Evolutionary conservation across 108 stramenopile species (phyloP).

Genomic region (Cyclostephanos invisitatus): DNA sequence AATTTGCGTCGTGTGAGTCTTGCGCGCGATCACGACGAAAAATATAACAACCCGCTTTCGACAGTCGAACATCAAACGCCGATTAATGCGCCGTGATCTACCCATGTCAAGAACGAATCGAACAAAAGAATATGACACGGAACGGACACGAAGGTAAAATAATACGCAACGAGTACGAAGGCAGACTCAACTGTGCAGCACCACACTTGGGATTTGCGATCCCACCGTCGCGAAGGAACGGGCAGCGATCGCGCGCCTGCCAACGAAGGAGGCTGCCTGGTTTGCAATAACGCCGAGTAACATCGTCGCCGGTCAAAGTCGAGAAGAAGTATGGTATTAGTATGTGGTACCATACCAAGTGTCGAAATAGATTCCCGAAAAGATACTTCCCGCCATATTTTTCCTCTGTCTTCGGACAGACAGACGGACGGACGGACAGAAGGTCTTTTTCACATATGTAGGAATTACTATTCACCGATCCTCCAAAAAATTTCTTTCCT

Average conservation of each 20-base stretch:
- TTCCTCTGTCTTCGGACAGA: no score
- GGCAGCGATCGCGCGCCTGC: background rate
- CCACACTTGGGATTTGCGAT: conserved; percentile 40
- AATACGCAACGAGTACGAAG: background rate
- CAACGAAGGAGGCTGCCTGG: conserved; percentile 10
- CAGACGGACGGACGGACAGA: no score
- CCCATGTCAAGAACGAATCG: background rate
- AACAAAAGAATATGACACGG: background rate
- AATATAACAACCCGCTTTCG: background rate
- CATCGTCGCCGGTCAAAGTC: background rate
- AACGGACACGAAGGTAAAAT: background rate
- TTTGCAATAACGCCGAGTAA: conserved; percentile 8
- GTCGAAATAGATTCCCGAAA: no score
- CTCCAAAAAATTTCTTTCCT: no score
- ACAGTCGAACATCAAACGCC: background rate
- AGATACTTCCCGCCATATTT: no score
- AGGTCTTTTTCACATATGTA: no score
- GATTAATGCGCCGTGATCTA: background rate
- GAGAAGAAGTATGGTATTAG: no score
- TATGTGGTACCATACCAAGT: no score
- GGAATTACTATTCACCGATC: no score
- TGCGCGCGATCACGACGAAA: background rate
- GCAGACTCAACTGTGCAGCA: conserved; percentile 38
- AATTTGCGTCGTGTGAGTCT: no score
- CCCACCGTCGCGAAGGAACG: conserved; percentile 36